phyloP scores from a whole-genome alignment of 1,284 basidiomycete species.

The Mycena citricolor region DNA sequence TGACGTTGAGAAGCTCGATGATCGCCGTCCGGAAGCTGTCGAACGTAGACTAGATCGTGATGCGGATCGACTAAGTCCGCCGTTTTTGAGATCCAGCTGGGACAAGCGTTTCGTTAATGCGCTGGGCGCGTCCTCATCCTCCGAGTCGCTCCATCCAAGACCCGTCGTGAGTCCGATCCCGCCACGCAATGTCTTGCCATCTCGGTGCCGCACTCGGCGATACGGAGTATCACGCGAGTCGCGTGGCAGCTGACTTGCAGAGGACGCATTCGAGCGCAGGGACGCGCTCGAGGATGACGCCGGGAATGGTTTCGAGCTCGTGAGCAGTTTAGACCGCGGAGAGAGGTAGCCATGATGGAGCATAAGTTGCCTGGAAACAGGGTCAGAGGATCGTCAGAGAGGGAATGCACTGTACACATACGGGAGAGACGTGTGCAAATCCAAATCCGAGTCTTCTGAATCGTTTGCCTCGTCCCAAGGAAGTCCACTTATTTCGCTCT shows the following conservation, averaged over 20 bases:
- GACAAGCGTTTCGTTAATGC: conserved; percentile 67
- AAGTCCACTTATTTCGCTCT: too few relatives aligned
- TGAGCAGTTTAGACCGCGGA: conserved; percentile 68
- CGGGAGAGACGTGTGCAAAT: conserved; percentile 77
- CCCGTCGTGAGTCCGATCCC: conserved; percentile 80
- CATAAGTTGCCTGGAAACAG: conserved; percentile 60
- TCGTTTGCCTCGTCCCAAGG: conserved; percentile 22
- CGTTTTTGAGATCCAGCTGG: conserved; percentile 48
- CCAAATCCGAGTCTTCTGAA: conserved; percentile 55
- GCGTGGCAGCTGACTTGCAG: conserved; percentile 36
- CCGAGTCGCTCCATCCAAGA: conserved; percentile 76
- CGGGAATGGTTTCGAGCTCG: too few relatives aligned
- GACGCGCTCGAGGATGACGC: too few relatives aligned
- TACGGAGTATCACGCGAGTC: conserved; percentile 66
- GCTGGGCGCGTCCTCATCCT: conserved; percentile 81
- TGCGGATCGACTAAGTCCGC: too few relatives aligned
- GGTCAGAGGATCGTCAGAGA: conserved; percentile 3
- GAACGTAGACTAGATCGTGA: too few relatives aligned
- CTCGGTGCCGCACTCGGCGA: conserved; percentile 66
- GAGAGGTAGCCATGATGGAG: conserved; percentile 72
- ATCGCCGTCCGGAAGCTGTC: too few relatives aligned
- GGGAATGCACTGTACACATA: conserved; percentile 48
- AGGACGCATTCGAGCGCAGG: too few relatives aligned
- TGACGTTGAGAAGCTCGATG: too few relatives aligned
- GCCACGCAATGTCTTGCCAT: conserved; percentile 62